These are phyloP conservation scores for Cronartium quercuum DNA, from an alignment of 1,284 basidiomycete genomes.

Conservation along the genomic window DNA sequence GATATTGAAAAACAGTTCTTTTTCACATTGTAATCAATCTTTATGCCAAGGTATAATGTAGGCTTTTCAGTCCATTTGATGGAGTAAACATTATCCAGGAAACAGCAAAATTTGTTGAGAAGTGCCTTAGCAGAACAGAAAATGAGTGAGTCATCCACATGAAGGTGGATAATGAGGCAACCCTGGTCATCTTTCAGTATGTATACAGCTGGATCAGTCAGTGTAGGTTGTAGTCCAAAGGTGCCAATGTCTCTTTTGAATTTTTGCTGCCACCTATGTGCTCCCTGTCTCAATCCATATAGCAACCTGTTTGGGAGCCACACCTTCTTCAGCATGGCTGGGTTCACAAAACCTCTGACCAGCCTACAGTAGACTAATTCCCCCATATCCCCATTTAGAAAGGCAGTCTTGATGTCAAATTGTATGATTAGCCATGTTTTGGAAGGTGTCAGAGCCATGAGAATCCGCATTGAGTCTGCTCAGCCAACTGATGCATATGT, in stretches of 20 bases:
- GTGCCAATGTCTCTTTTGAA: not conserved
- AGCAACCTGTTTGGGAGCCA: not conserved
- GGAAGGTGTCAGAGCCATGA: not conserved
- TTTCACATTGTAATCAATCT: too few species aligned
- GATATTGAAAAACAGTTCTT: too few species aligned
- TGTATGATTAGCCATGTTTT: not conserved
- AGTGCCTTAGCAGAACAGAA: too few species aligned
- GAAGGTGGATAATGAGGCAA: not conserved
- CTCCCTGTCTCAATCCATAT: not conserved
- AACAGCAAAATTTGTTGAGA: too few species aligned
- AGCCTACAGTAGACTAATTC: not conserved
- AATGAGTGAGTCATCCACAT: not conserved
- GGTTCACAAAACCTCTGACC: slow-evolving; percentile 3
- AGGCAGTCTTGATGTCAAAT: not conserved
- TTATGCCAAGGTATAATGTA: too few species aligned
- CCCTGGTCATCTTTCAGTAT: not conserved
- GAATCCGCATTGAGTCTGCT: not conserved
- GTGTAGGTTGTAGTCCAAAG: not conserved
- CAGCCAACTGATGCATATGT: not conserved
- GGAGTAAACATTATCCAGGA: too few species aligned
- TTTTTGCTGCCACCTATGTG: not conserved
- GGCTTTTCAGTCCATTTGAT: too few species aligned
- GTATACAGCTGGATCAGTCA: not conserved
- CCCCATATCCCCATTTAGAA: not conserved
- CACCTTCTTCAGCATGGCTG: not conserved